Conservation (phyloP, 1,139 yeast genomes). For the Kodamaea derodonti region DNA sequence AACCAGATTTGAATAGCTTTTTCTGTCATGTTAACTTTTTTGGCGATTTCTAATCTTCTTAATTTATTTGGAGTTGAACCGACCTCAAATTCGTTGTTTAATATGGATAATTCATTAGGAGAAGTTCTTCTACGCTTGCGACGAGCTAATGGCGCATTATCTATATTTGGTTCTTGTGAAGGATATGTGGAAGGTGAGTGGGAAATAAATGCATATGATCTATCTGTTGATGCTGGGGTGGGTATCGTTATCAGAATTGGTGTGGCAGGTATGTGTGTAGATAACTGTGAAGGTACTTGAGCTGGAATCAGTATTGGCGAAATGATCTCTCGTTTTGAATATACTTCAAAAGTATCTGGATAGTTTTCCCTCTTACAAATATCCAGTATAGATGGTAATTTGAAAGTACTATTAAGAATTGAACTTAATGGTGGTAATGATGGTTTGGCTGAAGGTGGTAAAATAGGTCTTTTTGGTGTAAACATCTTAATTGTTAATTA, state of each 20-base stretch:
- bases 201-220: constrained; percentile 81
- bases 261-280: too few species aligned
- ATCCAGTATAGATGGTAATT: constrained; percentile 11
- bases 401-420: constrained; percentile 17
- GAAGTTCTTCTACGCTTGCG: constrained; percentile 94
- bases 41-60: constrained; percentile 72
- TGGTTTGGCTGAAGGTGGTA: constrained; percentile 20
- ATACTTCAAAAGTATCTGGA: too few species aligned
- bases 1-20: constrained; percentile 98
- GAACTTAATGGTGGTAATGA: constrained; percentile 44
- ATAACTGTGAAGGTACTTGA: too few species aligned
- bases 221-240: constrained; percentile 12
- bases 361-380: too few species aligned
- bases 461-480: constrained; percentile 30
- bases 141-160: constrained; percentile 85
- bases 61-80: constrained; percentile 81
- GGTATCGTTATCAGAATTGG: too few species aligned
- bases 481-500: neutral
- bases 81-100: constrained; percentile 70
- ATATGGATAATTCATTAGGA: constrained; percentile 74
- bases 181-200: constrained; percentile 89
- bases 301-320: too few species aligned
- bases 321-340: too few species aligned
- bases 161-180: constrained; percentile 77
- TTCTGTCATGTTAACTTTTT: constrained; percentile 84